A percentile compares a stretch with the other conserved stretches of the same genome.
Conservation (phyloP, 768 basidiomycete species). For the Podaxis pistillaris region DNA sequence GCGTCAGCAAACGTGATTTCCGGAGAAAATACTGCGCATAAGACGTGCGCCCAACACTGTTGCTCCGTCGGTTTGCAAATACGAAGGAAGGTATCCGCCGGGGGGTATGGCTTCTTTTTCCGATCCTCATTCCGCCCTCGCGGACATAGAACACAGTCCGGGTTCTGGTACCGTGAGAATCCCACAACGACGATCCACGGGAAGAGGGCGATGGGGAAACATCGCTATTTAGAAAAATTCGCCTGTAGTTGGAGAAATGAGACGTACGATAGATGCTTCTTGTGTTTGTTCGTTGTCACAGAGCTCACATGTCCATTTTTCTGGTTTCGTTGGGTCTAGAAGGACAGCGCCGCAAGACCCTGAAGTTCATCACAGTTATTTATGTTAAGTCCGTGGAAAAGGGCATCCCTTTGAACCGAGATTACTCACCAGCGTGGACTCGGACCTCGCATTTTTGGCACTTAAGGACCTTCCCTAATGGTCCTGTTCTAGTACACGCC, state of each 20-base stretch:
- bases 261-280: conserved; percentile 77
- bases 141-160: conserved; percentile 87
- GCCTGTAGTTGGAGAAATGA: not conserved
- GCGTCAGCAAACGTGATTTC: conserved; percentile 86
- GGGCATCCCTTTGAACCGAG: not conserved
- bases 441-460: conserved; percentile 80
- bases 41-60: conserved; percentile 87
- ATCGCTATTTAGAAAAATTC: not conserved
- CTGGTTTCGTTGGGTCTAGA: conserved; percentile 59
- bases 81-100: conserved; percentile 65
- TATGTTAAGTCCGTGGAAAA: conserved; percentile 12
- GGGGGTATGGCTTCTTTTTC: conserved; percentile 43
- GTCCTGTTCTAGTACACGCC: conserved; percentile 73
- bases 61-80: conserved; percentile 90
- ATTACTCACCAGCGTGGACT: conserved; percentile 69
- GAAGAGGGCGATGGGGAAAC: not conserved
- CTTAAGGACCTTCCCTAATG: conserved; percentile 73
- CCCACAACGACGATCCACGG: not conserved
- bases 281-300: conserved; percentile 81
- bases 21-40: conserved; percentile 86
- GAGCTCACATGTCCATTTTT: conserved; percentile 84
- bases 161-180: conserved; percentile 46
- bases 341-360: conserved; percentile 58
- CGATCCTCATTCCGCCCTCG: conserved; percentile 49
- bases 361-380: conserved; percentile 33